Conservation (phyloP, 2,329 filamentous ascomycete species). For the Bipolaris sorokiniana region DNA sequence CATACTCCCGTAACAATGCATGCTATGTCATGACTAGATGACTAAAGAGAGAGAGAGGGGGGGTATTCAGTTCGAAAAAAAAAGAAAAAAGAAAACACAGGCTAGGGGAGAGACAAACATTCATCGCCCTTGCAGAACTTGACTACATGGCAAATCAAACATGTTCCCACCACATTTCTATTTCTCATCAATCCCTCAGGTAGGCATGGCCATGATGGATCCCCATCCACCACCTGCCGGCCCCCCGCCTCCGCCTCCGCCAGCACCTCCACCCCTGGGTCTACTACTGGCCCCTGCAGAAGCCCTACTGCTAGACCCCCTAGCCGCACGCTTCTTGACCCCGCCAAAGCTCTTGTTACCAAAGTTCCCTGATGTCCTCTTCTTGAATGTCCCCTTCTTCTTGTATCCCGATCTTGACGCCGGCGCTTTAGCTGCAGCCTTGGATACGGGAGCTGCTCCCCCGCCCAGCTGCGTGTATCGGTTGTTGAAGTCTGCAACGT, state of each 20-base stretch:
- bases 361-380: conserved; percentile 26
- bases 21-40: no score
- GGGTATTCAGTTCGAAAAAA: conserved; percentile 3
- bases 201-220: conserved; percentile 40
- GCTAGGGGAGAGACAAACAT: background rate
- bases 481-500: conserved; percentile 41
- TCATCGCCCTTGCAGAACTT: no score
- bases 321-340: conserved; percentile 28
- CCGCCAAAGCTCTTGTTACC: conserved; percentile 23
- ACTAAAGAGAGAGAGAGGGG: background rate
- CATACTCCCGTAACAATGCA: no score
- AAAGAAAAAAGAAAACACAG: background rate
- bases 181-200: conserved; percentile 13
- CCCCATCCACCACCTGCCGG: conserved; percentile 18
- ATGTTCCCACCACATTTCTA: background rate
- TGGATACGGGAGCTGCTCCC: conserved; percentile 19
- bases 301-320: conserved; percentile 18
- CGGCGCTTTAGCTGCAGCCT: conserved; percentile 15
- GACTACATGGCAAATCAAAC: background rate
- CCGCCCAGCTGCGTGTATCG: conserved; percentile 30
- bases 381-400: conserved; percentile 25
- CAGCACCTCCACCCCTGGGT: conserved; percentile 15
- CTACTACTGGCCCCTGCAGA: conserved; percentile 20
- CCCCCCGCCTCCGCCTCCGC: conserved; percentile 9
- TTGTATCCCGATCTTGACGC: conserved; percentile 23